These are phyloP conservation scores for Argentina anserina DNA, from an alignment of 306 rosid species.

Conservation along the genomic window DNA sequence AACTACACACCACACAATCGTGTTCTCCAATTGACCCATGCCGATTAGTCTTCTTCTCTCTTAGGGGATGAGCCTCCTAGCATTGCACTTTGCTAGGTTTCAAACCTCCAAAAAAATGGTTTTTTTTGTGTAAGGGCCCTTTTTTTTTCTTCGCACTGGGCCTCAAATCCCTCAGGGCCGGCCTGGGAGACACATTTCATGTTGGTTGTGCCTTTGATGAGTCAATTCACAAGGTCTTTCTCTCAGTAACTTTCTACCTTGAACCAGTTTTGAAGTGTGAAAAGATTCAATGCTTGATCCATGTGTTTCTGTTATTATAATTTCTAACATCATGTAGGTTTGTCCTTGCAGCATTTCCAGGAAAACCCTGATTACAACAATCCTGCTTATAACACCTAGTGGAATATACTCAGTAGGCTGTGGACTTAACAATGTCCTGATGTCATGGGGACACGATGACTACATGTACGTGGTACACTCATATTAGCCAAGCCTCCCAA, in stretches of 20 bases:
- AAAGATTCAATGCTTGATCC: neutral
- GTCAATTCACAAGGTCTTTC: conserved; percentile 27
- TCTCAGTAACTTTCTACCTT: neutral
- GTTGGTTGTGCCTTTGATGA: conserved; percentile 32
- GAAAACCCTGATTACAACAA: conserved; percentile 20
- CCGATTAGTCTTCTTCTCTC: too few species aligned
- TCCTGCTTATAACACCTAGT: conserved; percentile 21
- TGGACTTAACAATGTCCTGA: conserved; percentile 26
- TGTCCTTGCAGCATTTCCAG: conserved; percentile 22
- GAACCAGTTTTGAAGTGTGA: neutral
- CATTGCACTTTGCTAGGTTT: too few species aligned
- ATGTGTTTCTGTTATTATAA: neutral
- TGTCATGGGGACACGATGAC: conserved; percentile 34
- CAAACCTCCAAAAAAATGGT: too few species aligned
- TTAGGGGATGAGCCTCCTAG: too few species aligned
- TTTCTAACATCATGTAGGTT: neutral
- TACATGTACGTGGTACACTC: conserved; percentile 31
- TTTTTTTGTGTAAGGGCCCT: too few species aligned
- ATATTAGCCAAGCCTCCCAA: neutral
- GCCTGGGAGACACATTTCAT: conserved; percentile 32
- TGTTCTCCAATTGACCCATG: too few species aligned
- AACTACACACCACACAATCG: too few species aligned
- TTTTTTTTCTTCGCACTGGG: too few species aligned
- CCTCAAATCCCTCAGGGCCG: too few species aligned
- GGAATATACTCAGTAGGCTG: conserved; percentile 31